These are phyloP conservation scores for Leccinum barrowsii DNA, from an alignment of 768 basidiomycete genomes.

Conservation along the genomic window DNA sequence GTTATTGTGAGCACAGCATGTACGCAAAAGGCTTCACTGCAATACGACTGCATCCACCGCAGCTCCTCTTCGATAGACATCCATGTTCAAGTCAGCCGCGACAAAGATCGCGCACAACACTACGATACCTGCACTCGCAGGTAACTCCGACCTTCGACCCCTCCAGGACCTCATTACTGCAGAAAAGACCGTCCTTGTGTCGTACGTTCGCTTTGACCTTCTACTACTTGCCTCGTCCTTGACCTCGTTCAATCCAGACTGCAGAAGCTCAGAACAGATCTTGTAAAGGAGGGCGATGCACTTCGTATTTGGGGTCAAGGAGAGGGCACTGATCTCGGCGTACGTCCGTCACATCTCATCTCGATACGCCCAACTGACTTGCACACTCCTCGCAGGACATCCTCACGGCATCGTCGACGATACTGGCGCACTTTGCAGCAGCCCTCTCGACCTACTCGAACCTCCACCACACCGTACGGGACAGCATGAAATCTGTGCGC, in stretches of 20 bases:
- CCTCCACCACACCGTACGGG: slow-evolving; percentile 60
- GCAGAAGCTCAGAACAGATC: slow-evolving; percentile 63
- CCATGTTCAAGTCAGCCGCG: slow-evolving; percentile 76
- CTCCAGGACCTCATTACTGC: slow-evolving; percentile 88
- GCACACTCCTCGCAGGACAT: slow-evolving; percentile 52
- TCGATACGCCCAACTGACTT: background rate
- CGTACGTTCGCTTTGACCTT: slow-evolving; percentile 44
- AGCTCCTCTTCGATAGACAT: slow-evolving; percentile 5
- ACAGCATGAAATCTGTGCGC: slow-evolving; percentile 77
- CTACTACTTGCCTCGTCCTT: background rate
- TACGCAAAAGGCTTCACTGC: no score
- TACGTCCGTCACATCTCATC: slow-evolving; percentile 33
- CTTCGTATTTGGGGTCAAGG: slow-evolving; percentile 69
- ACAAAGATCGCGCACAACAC: slow-evolving; percentile 88
- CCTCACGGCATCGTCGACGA: slow-evolving; percentile 61
- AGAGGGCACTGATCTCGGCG: slow-evolving; percentile 81
- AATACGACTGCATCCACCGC: no score
- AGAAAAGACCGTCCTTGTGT: slow-evolving; percentile 76
- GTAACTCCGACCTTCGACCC: slow-evolving; percentile 74
- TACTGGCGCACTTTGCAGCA: slow-evolving; percentile 64
- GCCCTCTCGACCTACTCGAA: slow-evolving; percentile 68
- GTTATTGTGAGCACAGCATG: no score
- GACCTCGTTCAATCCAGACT: slow-evolving; percentile 36
- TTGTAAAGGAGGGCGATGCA: slow-evolving; percentile 68
- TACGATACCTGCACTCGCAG: slow-evolving; percentile 64